These are phyloP conservation scores for Auricularia sp. DNA, from an alignment of 768 basidiomycete genomes.

Conservation along the genomic window DNA sequence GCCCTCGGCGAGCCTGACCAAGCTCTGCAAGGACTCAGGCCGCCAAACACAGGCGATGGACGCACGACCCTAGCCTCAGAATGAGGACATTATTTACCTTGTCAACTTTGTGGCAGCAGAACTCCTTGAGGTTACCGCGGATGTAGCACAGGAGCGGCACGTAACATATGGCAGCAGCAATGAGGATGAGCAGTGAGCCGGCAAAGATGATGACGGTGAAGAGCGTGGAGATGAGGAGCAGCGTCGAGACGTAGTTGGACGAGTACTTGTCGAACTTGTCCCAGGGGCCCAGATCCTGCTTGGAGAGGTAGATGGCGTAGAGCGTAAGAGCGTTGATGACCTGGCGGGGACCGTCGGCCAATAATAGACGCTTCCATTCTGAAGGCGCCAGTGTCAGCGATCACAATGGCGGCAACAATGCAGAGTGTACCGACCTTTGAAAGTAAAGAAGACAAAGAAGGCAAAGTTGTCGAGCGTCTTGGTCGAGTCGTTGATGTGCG, in stretches of 20 bases:
- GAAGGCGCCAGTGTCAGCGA: conserved; percentile 6
- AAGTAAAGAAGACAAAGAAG: conserved; percentile 98
- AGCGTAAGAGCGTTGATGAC: conserved; percentile 96
- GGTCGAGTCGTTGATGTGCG: conserved; percentile 90
- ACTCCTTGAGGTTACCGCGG: conserved; percentile 97
- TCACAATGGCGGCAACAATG: not conserved
- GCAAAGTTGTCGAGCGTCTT: conserved; percentile 97
- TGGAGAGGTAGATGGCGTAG: conserved; percentile 75
- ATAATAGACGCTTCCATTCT: conserved; percentile 81
- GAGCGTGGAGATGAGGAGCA: conserved; percentile 77
- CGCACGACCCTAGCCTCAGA: not conserved
- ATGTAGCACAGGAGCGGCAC: conserved; percentile 93
- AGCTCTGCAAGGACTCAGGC: no score
- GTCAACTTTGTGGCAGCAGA: conserved; percentile 97
- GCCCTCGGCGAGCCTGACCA: no score
- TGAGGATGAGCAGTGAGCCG: conserved; percentile 71
- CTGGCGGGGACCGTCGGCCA: conserved; percentile 96
- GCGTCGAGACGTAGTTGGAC: conserved; percentile 69
- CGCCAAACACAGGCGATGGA: no score
- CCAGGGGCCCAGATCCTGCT: conserved; percentile 41
- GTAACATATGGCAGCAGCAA: conserved; percentile 79
- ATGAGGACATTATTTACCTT: conserved; percentile 44
- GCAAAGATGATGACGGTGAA: conserved; percentile 85
- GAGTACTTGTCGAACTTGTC: conserved; percentile 76
- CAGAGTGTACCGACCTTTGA: conserved; percentile 67